Conservation (phyloP, 495 filamentous ascomycete species). For the Eremomyces bilateralis region DNA sequence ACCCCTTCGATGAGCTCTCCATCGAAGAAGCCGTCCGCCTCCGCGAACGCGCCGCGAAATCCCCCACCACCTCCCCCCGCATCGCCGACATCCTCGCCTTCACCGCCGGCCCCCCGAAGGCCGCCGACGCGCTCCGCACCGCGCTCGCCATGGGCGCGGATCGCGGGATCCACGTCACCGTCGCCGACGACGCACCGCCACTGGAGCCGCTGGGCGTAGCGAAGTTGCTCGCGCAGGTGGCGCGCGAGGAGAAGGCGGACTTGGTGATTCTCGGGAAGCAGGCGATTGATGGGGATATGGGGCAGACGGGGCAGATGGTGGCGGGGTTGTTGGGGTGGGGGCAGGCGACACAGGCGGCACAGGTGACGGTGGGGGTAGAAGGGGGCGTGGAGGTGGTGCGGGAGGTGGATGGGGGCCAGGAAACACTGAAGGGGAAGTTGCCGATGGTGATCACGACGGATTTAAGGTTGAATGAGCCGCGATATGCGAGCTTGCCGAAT, state of each 20-base stretch:
- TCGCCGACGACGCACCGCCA: constrained; percentile 27
- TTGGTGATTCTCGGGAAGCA: constrained; percentile 90
- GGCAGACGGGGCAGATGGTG: constrained; percentile 96
- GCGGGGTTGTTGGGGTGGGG: constrained; percentile 80
- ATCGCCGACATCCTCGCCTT: constrained; percentile 83
- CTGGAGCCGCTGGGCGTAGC: constrained; percentile 85
- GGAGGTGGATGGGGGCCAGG: constrained; percentile 89
- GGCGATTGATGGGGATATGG: constrained; percentile 88
- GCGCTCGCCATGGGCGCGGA: constrained; percentile 99
- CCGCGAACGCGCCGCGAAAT: constrained; percentile 46
- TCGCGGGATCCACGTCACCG: constrained; percentile 64
- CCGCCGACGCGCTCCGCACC: constrained; percentile 68
- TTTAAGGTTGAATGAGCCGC: constrained; percentile 79
- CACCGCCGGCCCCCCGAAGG: constrained; percentile 69
- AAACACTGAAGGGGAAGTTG: constrained; percentile 65
- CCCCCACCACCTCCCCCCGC: constrained; percentile 5
- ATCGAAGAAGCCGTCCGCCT: constrained; percentile 89
- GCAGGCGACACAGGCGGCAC: constrained; percentile 80
- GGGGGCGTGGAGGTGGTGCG: constrained; percentile 43
- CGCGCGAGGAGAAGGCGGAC: constrained; percentile 64
- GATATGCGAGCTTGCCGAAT: constrained; percentile 88
- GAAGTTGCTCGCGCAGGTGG: constrained; percentile 62
- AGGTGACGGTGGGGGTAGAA: constrained; percentile 47
- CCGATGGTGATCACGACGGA: constrained; percentile 91
- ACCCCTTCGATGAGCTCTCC: constrained; percentile 97